These are phyloP conservation scores for Macrolepiota dolichaula DNA, from an alignment of 768 basidiomycete genomes.

Conservation along the genomic window DNA sequence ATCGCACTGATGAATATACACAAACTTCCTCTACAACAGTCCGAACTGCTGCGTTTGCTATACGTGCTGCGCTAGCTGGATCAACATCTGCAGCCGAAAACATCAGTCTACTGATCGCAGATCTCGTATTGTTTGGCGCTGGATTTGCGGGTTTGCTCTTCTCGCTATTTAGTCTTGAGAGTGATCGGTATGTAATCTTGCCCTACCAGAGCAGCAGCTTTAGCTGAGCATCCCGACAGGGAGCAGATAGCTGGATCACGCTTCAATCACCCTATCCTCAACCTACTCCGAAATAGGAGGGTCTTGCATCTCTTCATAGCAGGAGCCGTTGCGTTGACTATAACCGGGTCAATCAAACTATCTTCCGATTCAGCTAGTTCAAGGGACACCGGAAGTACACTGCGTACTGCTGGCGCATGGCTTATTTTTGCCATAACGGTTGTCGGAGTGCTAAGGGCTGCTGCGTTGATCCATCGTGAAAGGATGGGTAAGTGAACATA, in stretches of 20 bases:
- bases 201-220: background rate
- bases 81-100: conserved; percentile 27
- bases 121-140: conserved; percentile 35
- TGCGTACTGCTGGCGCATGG: background rate
- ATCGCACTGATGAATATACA: background rate
- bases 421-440: background rate
- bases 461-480: background rate
- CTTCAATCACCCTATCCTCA: background rate
- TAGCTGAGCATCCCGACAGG: background rate
- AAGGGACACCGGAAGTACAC: background rate
- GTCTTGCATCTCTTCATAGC: background rate
- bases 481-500: background rate
- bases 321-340: background rate
- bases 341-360: background rate
- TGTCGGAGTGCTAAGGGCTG: background rate
- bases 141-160: conserved; percentile 43
- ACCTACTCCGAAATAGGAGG: background rate
- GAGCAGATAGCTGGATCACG: background rate
- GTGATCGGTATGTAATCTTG: conserved; percentile 32
- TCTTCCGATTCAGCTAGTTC: background rate
- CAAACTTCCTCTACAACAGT: conserved; percentile 22
- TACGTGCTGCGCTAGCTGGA: conserved; percentile 34
- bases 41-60: conserved; percentile 34
- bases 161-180: conserved; percentile 36
- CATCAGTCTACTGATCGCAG: conserved; percentile 30